A percentile compares a stretch with the other conserved stretches of the same genome.
These are phyloP conservation scores for Streptanthus diversifolius DNA, from an alignment of 345 rosid species.

Conservation along the genomic window DNA sequence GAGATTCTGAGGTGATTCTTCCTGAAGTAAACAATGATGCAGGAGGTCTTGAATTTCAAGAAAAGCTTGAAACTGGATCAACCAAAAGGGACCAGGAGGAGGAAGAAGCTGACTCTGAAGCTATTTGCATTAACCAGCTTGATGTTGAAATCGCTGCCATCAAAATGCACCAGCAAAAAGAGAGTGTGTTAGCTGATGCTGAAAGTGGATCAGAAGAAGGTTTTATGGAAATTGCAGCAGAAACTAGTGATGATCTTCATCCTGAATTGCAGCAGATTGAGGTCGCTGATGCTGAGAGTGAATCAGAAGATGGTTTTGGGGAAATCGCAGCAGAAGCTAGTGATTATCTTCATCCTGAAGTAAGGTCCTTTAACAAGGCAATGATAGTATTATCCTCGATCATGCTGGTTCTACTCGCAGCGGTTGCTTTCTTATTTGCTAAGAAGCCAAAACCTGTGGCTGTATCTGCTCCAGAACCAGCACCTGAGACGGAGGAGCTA, in stretches of 20 bases:
- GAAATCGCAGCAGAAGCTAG: neutral
- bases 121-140: conserved; percentile 6
- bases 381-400: conserved; percentile 31
- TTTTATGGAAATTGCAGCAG: neutral
- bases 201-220: neutral
- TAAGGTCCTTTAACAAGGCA: neutral
- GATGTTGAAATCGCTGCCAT: conserved; percentile 5
- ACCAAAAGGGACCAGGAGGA: neutral
- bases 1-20: conserved; percentile 9
- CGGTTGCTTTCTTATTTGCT: conserved; percentile 27
- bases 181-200: neutral
- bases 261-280: neutral
- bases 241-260: conserved; percentile 11
- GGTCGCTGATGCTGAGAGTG: neutral
- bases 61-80: neutral
- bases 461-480: neutral
- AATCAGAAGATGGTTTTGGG: neutral
- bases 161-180: neutral
- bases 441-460: conserved; percentile 27
- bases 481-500: neutral
- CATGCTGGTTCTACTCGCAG: conserved; percentile 40
- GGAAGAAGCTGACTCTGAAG: neutral
- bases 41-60: neutral
- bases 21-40: conserved; percentile 19
- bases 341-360: conserved; percentile 11